These are phyloP conservation scores for Ganoderma lucidum DNA, from an alignment of 1,284 basidiomycete species.

Conservation along the genomic window DNA sequence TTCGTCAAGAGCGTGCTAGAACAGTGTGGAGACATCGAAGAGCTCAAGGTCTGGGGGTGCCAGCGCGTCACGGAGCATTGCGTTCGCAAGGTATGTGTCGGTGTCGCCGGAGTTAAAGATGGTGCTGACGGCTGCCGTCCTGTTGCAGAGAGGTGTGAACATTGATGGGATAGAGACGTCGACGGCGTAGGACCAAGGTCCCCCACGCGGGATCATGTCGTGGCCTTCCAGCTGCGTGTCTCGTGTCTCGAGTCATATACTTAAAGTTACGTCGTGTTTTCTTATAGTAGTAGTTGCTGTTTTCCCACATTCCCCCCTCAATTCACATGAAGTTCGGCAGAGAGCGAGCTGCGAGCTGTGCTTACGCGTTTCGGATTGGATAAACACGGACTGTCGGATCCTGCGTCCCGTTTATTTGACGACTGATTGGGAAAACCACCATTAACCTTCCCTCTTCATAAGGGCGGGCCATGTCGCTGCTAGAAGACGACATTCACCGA, in stretches of 20 bases:
- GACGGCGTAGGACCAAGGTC: not conserved
- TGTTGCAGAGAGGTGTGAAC: conserved; percentile 49
- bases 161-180: conserved; percentile 54
- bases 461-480: not conserved
- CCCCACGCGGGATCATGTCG: not conserved
- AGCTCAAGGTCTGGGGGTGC: conserved; percentile 79
- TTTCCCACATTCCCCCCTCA: not conserved
- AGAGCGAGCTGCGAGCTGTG: not conserved
- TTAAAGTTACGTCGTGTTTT: not conserved
- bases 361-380: not conserved
- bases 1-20: conserved; percentile 78
- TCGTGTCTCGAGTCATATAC: not conserved
- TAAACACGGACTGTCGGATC: not conserved
- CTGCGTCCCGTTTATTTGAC: not conserved
- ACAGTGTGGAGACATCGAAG: conserved; percentile 55
- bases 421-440: not conserved
- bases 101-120: conserved; percentile 3
- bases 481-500: not conserved
- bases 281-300: not conserved
- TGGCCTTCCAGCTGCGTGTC: not conserved
- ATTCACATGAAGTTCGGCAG: not conserved
- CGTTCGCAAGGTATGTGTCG: conserved; percentile 55
- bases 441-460: not conserved
- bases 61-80: conserved; percentile 66
- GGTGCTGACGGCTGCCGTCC: conserved; percentile 3